These are phyloP conservation scores for Chrysanthemum makinoi DNA, from an alignment of 129 eudicot genomes.

Conservation along the genomic window DNA sequence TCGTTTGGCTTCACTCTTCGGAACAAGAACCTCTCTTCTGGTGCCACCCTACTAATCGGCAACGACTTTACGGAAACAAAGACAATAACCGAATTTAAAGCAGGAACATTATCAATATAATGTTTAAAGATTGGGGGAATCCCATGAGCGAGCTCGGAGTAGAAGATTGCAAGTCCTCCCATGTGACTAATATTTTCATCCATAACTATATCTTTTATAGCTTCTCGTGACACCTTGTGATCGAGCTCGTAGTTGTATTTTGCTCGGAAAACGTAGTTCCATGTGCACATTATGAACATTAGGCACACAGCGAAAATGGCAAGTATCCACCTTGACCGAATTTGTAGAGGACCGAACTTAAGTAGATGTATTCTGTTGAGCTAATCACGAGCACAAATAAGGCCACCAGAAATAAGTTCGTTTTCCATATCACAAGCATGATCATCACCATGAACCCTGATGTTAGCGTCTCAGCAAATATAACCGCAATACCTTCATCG, in stretches of 20 bases:
- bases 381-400: slow-evolving; percentile 42
- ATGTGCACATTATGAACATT: slow-evolving; percentile 52
- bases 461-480: slow-evolving; percentile 72
- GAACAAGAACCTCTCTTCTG: slow-evolving; percentile 63
- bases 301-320: slow-evolving; percentile 43
- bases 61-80: slow-evolving; percentile 67
- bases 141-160: slow-evolving; percentile 77
- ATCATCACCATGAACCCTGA: slow-evolving; percentile 57
- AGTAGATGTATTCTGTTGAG: slow-evolving; percentile 45
- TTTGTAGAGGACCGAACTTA: slow-evolving; percentile 67
- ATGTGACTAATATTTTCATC: slow-evolving; percentile 28
- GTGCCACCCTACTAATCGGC: slow-evolving; percentile 61
- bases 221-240: slow-evolving; percentile 49
- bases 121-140: slow-evolving; percentile 79
- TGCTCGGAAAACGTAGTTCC: slow-evolving; percentile 60
- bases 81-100: slow-evolving; percentile 62
- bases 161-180: slow-evolving; percentile 64
- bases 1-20: slow-evolving; percentile 52
- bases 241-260: slow-evolving; percentile 64
- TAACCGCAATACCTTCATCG: slow-evolving; percentile 67
- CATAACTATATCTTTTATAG: slow-evolving; percentile 31
- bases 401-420: slow-evolving; percentile 40
- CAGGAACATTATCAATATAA: slow-evolving; percentile 56
- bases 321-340: slow-evolving; percentile 61
- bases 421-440: slow-evolving; percentile 76